phyloP scores from a whole-genome alignment of 2,329 filamentous ascomycete genomes.

The Talaromyces sp. region DNA sequence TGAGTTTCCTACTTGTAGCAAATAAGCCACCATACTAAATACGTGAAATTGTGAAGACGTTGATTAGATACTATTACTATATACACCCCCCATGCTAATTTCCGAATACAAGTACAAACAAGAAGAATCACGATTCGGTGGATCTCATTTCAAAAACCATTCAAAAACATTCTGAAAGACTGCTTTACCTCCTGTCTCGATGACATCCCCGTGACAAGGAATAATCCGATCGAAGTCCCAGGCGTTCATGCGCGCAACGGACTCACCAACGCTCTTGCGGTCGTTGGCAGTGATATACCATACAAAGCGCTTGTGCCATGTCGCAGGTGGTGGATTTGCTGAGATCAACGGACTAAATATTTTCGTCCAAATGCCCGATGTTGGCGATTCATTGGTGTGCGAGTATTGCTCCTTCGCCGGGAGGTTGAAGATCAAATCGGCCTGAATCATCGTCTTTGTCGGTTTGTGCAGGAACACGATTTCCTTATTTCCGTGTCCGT shows the following conservation, averaged over 20 bases:
- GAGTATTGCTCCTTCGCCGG: slow-evolving; percentile 82
- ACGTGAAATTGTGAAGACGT: background rate
- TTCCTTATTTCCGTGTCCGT: slow-evolving; percentile 77
- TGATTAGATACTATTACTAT: background rate
- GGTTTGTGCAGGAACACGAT: slow-evolving; percentile 82
- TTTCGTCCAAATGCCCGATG: slow-evolving; percentile 56
- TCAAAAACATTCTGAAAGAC: slow-evolving; percentile 73
- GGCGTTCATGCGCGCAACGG: slow-evolving; percentile 61
- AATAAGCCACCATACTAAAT: background rate
- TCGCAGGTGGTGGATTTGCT: slow-evolving; percentile 52
- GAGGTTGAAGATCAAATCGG: slow-evolving; percentile 88
- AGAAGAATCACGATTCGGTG: background rate
- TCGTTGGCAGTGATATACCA: slow-evolving; percentile 69
- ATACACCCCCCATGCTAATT: background rate
- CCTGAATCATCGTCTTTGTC: slow-evolving; percentile 74
- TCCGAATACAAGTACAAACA: background rate
- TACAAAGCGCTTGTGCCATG: slow-evolving; percentile 71
- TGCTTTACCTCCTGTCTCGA: slow-evolving; percentile 69
- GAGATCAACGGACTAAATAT: slow-evolving; percentile 55
- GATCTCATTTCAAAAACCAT: slow-evolving; percentile 65
- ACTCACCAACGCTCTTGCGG: slow-evolving; percentile 64
- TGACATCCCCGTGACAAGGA: slow-evolving; percentile 88
- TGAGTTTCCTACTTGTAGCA: background rate
- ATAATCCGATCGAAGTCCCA: slow-evolving; percentile 88
- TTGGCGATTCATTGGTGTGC: slow-evolving; percentile 50